These are phyloP conservation scores for Vicia villosa DNA, from an alignment of 306 rosid species.

Conservation along the genomic window DNA sequence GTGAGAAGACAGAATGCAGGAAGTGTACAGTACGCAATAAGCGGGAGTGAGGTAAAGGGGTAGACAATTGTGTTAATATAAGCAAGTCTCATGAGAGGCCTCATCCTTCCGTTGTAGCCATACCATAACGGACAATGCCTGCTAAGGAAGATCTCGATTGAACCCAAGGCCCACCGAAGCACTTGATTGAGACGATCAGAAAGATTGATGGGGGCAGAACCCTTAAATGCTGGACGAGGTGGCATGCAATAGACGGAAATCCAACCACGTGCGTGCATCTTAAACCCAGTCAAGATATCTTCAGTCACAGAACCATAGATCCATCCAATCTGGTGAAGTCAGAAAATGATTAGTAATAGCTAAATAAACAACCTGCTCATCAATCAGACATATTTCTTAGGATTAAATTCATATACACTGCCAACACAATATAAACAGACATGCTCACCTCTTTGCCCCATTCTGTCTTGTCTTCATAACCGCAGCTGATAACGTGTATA, in stretches of 20 bases:
- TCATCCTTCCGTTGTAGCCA: conserved; percentile 88
- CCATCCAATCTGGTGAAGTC: conserved; percentile 88
- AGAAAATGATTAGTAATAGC: conserved; percentile 26
- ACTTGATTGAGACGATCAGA: conserved; percentile 98
- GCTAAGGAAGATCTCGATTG: conserved; percentile 95
- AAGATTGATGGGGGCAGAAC: conserved; percentile 99
- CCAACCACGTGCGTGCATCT: conserved; percentile 99
- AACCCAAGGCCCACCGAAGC: conserved; percentile 99
- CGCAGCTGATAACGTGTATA: conserved; percentile 98
- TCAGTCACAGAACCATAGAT: conserved; percentile 99
- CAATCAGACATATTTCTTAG: not conserved
- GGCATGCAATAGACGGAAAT: conserved; percentile 98
- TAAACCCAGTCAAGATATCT: conserved; percentile 98
- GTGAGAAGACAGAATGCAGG: conserved; percentile 98
- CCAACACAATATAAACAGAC: conserved; percentile 20
- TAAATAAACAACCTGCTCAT: conserved; percentile 20
- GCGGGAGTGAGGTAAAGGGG: conserved; percentile 90
- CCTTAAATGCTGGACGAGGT: conserved; percentile 96
- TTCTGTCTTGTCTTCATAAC: conserved; percentile 96
- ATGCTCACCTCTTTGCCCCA: conserved; percentile 96
- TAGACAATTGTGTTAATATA: conserved; percentile 95
- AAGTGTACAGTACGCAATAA: conserved; percentile 85
- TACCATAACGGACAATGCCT: conserved; percentile 99
- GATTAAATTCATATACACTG: not conserved
- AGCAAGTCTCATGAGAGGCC: conserved; percentile 79